A percentile compares a stretch with the other conserved stretches of the same genome.
Conservation (phyloP, 2,329 filamentous ascomycete species). For the Aspergillus sp. region DNA sequence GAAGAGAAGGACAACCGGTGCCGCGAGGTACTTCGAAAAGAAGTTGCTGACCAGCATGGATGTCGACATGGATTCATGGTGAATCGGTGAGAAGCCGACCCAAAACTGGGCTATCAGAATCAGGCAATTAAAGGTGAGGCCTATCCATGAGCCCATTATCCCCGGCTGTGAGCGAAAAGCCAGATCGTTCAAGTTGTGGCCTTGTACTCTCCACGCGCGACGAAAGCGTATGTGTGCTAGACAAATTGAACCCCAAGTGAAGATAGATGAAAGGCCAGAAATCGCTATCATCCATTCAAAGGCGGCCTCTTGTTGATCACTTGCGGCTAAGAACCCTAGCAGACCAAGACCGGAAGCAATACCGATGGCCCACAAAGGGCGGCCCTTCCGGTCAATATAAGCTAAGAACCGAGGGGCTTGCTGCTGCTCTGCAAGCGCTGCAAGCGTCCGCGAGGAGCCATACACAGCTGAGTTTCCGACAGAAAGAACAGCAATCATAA, state of each 20-base stretch:
- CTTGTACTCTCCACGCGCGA: slow-evolving; percentile 68
- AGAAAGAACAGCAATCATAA: slow-evolving; percentile 84
- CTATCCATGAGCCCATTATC: slow-evolving; percentile 75
- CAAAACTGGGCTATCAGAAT: slow-evolving; percentile 85
- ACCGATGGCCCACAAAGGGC: slow-evolving; percentile 72
- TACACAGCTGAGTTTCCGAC: slow-evolving; percentile 93
- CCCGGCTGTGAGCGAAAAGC: slow-evolving; percentile 81
- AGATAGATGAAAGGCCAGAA: slow-evolving; percentile 70
- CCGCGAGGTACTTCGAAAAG: slow-evolving; percentile 63
- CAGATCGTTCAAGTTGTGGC: slow-evolving; percentile 71
- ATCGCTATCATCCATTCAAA: slow-evolving; percentile 80
- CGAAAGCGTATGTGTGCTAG: slow-evolving; percentile 92
- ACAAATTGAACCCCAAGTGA: slow-evolving; percentile 82
- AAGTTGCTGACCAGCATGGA: slow-evolving; percentile 61
- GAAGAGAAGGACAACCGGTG: slow-evolving; percentile 57
- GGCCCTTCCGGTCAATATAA: slow-evolving; percentile 80
- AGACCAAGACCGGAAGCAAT: slow-evolving; percentile 69
- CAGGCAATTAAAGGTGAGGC: slow-evolving; percentile 71
- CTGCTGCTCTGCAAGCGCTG: slow-evolving; percentile 82
- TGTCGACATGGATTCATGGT: slow-evolving; percentile 49
- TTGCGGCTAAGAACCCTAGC: slow-evolving; percentile 73
- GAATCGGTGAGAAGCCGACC: slow-evolving; percentile 76
- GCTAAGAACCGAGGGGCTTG: slow-evolving; percentile 75
- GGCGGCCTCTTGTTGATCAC: slow-evolving; percentile 58
- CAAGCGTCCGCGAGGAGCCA: slow-evolving; percentile 84